Conservation (phyloP, 2,329 filamentous ascomycete genomes). For the Colletotrichum eremochloae region DNA sequence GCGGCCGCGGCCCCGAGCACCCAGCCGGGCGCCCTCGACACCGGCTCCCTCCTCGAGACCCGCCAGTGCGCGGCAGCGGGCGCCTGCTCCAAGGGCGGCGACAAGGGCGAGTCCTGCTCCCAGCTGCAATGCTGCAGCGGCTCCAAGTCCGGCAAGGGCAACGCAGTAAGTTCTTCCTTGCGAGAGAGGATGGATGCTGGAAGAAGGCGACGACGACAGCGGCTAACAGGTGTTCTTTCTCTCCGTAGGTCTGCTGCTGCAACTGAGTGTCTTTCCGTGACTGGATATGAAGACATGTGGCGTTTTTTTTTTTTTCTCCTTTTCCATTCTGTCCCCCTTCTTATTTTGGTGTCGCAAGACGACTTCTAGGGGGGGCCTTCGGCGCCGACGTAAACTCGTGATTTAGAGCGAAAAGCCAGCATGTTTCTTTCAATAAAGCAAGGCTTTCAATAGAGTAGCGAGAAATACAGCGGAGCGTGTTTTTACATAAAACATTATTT, state of each 20-base stretch:
- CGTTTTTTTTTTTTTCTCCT: too few relatives aligned
- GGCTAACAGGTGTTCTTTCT: neutral
- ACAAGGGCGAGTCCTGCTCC: conserved; percentile 16
- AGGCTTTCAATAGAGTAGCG: too few relatives aligned
- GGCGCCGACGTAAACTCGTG: too few relatives aligned
- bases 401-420: too few relatives aligned
- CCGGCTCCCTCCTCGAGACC: neutral
- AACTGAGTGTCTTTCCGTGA: neutral
- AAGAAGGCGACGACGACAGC: too few relatives aligned
- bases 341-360: too few relatives aligned
- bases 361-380: too few relatives aligned
- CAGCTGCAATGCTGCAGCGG: conserved; percentile 21
- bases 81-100: conserved; percentile 16
- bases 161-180: neutral
- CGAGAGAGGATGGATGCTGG: too few relatives aligned
- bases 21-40: neutral
- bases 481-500: too few relatives aligned
- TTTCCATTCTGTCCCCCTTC: too few relatives aligned
- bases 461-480: too few relatives aligned
- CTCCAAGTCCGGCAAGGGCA: conserved; percentile 20
- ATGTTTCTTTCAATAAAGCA: too few relatives aligned
- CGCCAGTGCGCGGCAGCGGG: conserved; percentile 8
- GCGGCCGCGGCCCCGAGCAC: conserved; percentile 16
- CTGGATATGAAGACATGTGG: neutral
- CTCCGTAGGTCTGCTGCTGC: conserved; percentile 27